Percentiles rank a stretch among this genome's conserved stretches.
phyloP scores from a whole-genome alignment of 495 filamentous ascomycete genomes.

The Hypoxylon fuscum region DNA sequence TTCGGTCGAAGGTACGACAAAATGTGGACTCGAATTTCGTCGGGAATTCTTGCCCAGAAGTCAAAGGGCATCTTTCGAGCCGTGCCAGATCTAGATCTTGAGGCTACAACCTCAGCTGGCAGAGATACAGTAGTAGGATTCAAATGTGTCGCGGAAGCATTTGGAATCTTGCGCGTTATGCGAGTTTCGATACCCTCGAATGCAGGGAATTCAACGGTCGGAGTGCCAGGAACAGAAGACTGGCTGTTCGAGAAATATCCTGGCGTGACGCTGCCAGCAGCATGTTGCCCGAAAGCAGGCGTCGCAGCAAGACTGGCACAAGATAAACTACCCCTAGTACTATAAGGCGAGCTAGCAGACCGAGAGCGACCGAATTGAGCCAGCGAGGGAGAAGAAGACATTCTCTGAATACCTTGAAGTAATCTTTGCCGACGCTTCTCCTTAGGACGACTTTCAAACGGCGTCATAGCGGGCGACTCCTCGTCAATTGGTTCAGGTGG shows the following conservation, averaged over 20 bases:
- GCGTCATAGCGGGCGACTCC: constrained; percentile 23
- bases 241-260: constrained; percentile 71
- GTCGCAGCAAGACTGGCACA: constrained; percentile 82
- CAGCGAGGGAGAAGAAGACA: constrained; percentile 86
- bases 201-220: constrained; percentile 51
- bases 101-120: constrained; percentile 65
- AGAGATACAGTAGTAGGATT: constrained; percentile 65
- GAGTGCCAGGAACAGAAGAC: constrained; percentile 64
- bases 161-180: constrained; percentile 46
- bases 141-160: constrained; percentile 34
- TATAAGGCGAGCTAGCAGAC: constrained; percentile 72
- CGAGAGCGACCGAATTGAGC: constrained; percentile 69
- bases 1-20: constrained; percentile 79
- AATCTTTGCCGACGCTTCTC: constrained; percentile 78
- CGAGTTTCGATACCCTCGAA: constrained; percentile 48
- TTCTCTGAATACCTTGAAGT: constrained; percentile 82
- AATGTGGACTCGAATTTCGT: constrained; percentile 82
- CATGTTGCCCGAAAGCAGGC: constrained; percentile 56
- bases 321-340: constrained; percentile 67
- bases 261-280: constrained; percentile 53
- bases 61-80: constrained; percentile 64
- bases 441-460: constrained; percentile 64
- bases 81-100: constrained; percentile 35
- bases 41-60: constrained; percentile 82
- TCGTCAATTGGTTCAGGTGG: constrained; percentile 33